phyloP scores from a whole-genome alignment of 352 stramenopile species.

The Globisporangium uncinulatum region DNA sequence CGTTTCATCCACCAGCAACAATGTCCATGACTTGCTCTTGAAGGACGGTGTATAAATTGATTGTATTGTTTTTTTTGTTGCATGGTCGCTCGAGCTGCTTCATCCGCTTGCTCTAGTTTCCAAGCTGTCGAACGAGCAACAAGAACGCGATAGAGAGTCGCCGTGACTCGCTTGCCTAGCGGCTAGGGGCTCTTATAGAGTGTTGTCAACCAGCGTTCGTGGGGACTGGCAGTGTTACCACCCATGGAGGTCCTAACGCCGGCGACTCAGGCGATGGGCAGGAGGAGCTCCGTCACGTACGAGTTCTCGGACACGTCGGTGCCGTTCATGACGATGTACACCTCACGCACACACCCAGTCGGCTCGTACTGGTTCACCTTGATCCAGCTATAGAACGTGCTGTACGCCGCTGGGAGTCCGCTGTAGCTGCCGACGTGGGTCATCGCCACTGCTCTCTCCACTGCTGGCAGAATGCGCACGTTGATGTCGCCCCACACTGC shows the following conservation, averaged over 20 bases:
- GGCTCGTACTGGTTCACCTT: conserved; percentile 20
- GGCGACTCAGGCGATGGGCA: conserved; percentile 15
- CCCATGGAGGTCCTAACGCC: not conserved
- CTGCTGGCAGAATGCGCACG: conserved; percentile 15
- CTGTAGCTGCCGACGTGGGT: conserved; percentile 29
- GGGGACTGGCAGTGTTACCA: not conserved
- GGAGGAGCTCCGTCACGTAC: conserved; percentile 28
- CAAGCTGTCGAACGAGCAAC: too few relatives aligned
- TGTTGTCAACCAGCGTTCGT: too few relatives aligned
- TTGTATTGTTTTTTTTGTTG: too few relatives aligned
- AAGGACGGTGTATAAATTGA: too few relatives aligned
- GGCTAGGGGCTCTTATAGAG: too few relatives aligned
- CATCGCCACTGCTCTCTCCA: conserved; percentile 24
- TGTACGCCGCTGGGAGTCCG: conserved; percentile 21
- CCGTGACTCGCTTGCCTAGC: too few relatives aligned
- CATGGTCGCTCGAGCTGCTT: too few relatives aligned
- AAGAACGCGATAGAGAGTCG: too few relatives aligned
- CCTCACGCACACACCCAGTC: conserved; percentile 26
- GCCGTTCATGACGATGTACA: conserved; percentile 33
- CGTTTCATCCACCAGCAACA: too few relatives aligned
- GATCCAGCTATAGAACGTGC: conserved; percentile 34
- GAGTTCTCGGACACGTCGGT: conserved; percentile 13
- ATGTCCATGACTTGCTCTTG: too few relatives aligned
- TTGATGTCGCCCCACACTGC: conserved; percentile 15
- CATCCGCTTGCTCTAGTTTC: too few relatives aligned